These are phyloP conservation scores for Withania somnifera DNA, from an alignment of 305 asterid species.

Conservation along the genomic window DNA sequence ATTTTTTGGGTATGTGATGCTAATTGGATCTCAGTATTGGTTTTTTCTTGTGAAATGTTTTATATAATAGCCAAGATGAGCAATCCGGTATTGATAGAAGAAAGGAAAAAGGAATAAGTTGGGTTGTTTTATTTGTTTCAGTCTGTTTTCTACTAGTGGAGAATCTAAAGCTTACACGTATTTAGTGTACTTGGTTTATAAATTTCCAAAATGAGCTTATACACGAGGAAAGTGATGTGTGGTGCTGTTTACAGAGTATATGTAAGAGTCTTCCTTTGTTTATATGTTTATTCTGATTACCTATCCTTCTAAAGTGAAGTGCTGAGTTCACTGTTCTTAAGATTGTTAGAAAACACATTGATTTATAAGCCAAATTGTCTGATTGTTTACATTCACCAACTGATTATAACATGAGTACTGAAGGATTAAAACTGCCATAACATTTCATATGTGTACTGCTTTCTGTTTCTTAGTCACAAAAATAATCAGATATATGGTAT, in stretches of 20 bases:
- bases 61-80: not conserved
- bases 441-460: not conserved
- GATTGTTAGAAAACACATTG: not conserved
- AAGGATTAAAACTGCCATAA: not conserved
- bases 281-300: not conserved
- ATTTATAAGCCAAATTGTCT: not conserved
- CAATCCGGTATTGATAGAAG: not conserved
- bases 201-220: not conserved
- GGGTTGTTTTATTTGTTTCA: not conserved
- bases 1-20: not conserved
- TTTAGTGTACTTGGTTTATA: not conserved
- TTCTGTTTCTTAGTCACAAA: not conserved
- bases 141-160: not conserved
- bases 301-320: not conserved
- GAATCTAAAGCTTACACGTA: not conserved
- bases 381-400: not conserved
- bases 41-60: not conserved
- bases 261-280: not conserved
- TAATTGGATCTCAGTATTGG: not conserved
- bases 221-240: not conserved
- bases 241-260: not conserved
- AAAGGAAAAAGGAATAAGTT: not conserved
- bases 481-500: not conserved
- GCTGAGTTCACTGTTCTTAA: not conserved
- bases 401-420: not conserved